Conservation (phyloP, 2,329 filamentous ascomycete genomes). For the Hymenoscyphus fraxineus region DNA sequence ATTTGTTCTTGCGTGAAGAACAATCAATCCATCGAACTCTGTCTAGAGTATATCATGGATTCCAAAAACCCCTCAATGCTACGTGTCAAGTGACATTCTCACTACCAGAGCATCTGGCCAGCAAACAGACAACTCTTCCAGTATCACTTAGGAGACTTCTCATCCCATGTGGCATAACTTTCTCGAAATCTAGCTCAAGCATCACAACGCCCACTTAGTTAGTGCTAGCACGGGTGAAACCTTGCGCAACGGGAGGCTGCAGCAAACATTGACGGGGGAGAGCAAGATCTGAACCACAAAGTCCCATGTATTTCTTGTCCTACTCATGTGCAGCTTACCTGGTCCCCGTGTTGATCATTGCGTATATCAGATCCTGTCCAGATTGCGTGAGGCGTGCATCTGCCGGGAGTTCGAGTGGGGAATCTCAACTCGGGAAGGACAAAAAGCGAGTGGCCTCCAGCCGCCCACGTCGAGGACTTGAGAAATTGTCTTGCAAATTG, state of each 20-base stretch:
- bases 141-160: slow-evolving; percentile 2
- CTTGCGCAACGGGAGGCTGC: not conserved
- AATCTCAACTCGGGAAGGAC: not conserved
- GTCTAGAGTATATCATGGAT: not conserved
- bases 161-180: slow-evolving; percentile 1
- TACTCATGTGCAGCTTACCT: not conserved
- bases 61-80: not conserved
- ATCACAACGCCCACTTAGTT: not conserved
- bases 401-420: not conserved
- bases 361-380: slow-evolving; percentile 1
- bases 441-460: not conserved
- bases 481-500: not conserved
- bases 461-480: not conserved
- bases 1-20: not conserved
- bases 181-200: not conserved
- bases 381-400: not conserved
- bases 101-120: not conserved
- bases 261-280: not conserved
- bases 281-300: slow-evolving; percentile 3
- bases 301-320: not conserved
- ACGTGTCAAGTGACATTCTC: slow-evolving; percentile 1
- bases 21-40: not conserved
- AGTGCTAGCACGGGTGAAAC: not conserved
- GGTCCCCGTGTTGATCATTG: slow-evolving; percentile 2
- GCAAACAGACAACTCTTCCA: not conserved